Conservation (phyloP, 148 eudicot genomes). For the Rhododendron molle region DNA sequence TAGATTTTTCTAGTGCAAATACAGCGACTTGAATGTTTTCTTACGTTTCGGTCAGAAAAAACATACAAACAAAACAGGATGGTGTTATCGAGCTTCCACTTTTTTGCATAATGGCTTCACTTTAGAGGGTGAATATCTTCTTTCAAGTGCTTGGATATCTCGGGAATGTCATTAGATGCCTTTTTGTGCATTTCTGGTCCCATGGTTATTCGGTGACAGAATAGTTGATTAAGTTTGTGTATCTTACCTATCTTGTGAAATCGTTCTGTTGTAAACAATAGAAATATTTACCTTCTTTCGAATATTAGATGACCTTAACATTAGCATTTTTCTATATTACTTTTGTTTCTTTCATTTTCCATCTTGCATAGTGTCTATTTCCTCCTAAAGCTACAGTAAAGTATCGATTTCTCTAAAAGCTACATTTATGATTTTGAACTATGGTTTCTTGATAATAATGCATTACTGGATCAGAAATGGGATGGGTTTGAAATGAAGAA, state of each 20-base stretch:
- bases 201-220: not conserved
- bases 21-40: not conserved
- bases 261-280: not conserved
- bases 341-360: not conserved
- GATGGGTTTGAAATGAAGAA: conserved; percentile 24
- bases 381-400: not conserved
- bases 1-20: not conserved
- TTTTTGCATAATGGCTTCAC: not conserved
- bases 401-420: not conserved
- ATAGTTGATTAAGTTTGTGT: not conserved
- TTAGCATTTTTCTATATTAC: not conserved
- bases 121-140: not conserved
- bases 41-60: not conserved
- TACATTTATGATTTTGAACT: not conserved
- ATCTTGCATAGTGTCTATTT: not conserved
- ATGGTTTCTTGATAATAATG: not conserved
- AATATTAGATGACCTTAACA: not conserved
- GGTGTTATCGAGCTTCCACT: not conserved
- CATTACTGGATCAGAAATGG: conserved; percentile 22
- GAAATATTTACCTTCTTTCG: not conserved
- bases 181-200: not conserved
- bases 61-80: not conserved
- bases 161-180: not conserved
- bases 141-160: not conserved
- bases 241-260: not conserved